These are phyloP conservation scores for Solanum paucissectum DNA, from an alignment of 257 asterid genomes.

Conservation along the genomic window DNA sequence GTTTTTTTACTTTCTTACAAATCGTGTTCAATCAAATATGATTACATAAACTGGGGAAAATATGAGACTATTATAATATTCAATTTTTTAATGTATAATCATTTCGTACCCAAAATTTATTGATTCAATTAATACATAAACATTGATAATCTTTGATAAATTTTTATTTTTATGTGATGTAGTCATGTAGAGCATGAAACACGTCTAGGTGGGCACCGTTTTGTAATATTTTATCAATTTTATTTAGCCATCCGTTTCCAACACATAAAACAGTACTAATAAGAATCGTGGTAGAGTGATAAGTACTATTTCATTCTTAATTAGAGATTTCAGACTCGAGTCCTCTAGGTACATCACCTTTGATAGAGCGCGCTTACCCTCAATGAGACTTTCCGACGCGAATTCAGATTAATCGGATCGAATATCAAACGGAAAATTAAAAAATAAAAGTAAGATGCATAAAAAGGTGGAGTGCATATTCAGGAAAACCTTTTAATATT, in stretches of 20 bases:
- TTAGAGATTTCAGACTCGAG: no score
- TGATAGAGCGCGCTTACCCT: no score
- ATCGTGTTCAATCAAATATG: background rate
- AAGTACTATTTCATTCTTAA: no score
- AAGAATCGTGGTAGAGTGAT: rapidly evolving
- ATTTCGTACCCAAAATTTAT: background rate
- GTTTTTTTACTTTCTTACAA: background rate
- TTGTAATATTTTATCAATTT: background rate
- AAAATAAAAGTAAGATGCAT: background rate
- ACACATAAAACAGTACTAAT: no score
- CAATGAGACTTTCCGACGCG: rapidly evolving
- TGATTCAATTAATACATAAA: background rate
- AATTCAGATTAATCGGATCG: rapidly evolving
- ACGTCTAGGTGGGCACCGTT: background rate
- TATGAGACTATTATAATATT: background rate
- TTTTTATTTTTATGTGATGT: background rate
- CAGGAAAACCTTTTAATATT: background rate
- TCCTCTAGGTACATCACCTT: no score
- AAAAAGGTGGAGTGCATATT: background rate
- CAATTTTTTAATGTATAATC: background rate
- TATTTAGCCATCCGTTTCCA: background rate
- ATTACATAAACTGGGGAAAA: background rate
- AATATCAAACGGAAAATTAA: rapidly evolving
- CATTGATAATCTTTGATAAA: background rate
- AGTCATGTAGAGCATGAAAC: background rate